Evolutionary conservation across 2,329 filamentous ascomycete species (phyloP).

Genomic region (Samsoniella hepiali): DNA sequence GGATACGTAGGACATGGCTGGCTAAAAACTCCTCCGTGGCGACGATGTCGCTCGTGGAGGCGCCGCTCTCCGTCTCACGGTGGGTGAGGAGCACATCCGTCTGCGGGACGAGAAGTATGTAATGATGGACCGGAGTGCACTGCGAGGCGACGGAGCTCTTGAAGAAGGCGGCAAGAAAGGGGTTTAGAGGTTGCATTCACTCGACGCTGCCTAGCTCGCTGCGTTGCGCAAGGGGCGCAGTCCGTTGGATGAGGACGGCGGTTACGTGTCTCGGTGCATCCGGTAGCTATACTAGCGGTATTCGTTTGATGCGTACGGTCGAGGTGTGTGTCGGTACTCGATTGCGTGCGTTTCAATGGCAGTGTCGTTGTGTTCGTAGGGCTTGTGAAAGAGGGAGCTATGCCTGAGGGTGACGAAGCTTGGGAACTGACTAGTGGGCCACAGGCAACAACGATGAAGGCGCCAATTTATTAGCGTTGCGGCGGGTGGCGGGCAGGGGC

Average conservation of each 20-base stretch:
- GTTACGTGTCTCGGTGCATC: background rate
- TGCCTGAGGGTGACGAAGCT: background rate
- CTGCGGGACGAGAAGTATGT: conserved; percentile 89
- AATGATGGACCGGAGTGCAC: conserved; percentile 86
- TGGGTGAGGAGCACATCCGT: conserved; percentile 87
- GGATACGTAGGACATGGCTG: conserved; percentile 92
- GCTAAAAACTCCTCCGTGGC: conserved; percentile 90
- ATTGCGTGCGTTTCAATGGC: background rate
- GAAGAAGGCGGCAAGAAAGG: conserved; percentile 98
- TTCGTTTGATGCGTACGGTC: background rate
- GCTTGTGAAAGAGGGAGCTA: background rate
- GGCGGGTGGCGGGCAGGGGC: background rate
- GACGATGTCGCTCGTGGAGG: conserved; percentile 74
- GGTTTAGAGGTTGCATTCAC: conserved; percentile 95
- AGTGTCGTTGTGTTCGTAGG: background rate
- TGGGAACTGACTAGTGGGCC: background rate
- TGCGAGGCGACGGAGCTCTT: conserved; percentile 88
- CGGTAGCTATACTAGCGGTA: background rate
- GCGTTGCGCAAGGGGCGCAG: conserved; percentile 9
- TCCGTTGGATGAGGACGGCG: background rate
- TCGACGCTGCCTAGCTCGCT: conserved; percentile 27
- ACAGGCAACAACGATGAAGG: background rate
- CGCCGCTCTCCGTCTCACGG: conserved; percentile 81
- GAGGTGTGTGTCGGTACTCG: background rate
- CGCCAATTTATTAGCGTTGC: background rate